Evolutionary conservation across 208 protist species (phyloP).

Genomic region (Angomonas ambiguus): DNA sequence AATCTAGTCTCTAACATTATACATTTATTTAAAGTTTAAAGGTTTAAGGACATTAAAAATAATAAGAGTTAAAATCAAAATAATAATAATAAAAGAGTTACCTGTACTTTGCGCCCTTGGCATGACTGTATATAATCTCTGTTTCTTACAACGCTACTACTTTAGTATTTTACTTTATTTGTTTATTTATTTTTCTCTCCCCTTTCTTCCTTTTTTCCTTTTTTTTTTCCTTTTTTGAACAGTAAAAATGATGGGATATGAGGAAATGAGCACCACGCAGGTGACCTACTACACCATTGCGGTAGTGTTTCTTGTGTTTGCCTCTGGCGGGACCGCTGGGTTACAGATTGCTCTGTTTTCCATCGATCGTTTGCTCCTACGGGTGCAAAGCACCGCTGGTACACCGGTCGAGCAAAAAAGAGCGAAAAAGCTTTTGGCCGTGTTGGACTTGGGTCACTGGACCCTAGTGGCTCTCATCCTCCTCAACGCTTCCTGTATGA

Average conservation of each 20-base stretch:
- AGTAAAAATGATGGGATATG: background rate
- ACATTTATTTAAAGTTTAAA: background rate
- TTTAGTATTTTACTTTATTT: too few relatives aligned
- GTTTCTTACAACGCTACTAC: too few relatives aligned
- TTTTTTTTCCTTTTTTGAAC: background rate
- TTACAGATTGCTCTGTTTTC: constrained; percentile 70
- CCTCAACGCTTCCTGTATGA: constrained; percentile 67
- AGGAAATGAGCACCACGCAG: constrained; percentile 21
- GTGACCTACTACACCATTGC: constrained; percentile 24
- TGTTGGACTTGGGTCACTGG: constrained; percentile 59
- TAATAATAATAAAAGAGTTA: background rate
- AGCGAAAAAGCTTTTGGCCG: constrained; percentile 30
- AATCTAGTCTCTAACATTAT: background rate
- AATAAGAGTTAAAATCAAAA: background rate
- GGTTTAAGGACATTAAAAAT: background rate
- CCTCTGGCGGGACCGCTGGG: constrained; percentile 46
- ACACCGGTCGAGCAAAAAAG: constrained; percentile 28
- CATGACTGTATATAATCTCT: too few relatives aligned
- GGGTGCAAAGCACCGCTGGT: constrained; percentile 49
- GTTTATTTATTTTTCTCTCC: background rate
- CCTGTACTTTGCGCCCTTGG: too few relatives aligned
- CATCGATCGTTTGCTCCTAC: constrained; percentile 59
- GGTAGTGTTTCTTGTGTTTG: constrained; percentile 29
- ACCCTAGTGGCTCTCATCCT: constrained; percentile 85
- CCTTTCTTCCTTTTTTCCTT: background rate